Evolutionary conservation across 164 flowering plant genomes (phyloP), one percentile per base, ranked within the genome.

Genomic region (Magnolia sinica): DNA sequence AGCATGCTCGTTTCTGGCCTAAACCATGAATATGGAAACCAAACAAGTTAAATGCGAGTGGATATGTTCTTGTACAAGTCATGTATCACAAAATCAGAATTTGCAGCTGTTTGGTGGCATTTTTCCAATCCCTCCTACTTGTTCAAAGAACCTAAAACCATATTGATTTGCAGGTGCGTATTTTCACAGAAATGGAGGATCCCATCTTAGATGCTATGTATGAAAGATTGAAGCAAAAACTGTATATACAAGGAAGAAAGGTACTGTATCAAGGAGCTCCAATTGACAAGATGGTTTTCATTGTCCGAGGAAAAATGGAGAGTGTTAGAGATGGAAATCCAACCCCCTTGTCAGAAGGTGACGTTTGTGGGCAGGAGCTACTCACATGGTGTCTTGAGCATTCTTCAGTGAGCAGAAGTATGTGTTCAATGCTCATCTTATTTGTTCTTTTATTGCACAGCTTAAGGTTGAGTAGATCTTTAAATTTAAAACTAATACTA

Each of bases 361-460:
- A 88, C 82, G 89, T 86, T 66, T 89, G 91, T 76, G 97, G 98
- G 13, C 97, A 92, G 78, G 97, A 92, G 86, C 96, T 94, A 72
- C 92, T 94, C 31, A 84, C 88, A 50, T 90, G 94, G 95, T 90
- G 87, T 84, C 92, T 92, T 50, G 94, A 92, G 80, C 86, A 89
- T 64, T 84, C 86, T 79, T 77, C 90, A 2, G 79, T 83, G 73
- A 81, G 81, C 78, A 85, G 74, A 89, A 96, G 97, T 91, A 83
- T 45, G 5, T 27, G 7, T 13, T 20, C 22, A 1, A 5, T 65
- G 29, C 13, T 23, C 24, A 65, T 65, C 14, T 29, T 65, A 22
- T 59, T 13, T 1, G 7, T 37, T 37, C 45, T 5, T 37, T 37
- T 37, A 37, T 37, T 37, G 4, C 45, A 37, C 45, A 37, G 7